Evolutionary conservation across 2,329 filamentous ascomycete species (phyloP), one percentile per base, ranked within the genome.

Genomic region (Fusarium sp.): DNA sequence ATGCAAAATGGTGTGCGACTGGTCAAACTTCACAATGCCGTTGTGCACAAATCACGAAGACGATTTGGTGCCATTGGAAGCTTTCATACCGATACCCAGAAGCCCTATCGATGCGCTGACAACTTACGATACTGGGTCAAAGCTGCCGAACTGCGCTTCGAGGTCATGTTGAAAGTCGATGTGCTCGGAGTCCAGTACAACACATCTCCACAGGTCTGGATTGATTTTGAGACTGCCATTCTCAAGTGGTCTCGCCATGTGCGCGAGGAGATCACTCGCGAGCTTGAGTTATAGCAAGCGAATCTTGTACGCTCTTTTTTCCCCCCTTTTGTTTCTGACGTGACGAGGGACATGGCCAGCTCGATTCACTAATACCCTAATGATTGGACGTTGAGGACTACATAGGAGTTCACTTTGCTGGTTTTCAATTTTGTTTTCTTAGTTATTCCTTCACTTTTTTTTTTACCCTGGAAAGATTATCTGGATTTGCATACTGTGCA

Each of bases 121-220:
- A 99, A 99, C 80, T 86, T 99, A 69, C 90, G 94, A 44, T 99
- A 93, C 85, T 99, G 96, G 95, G 89, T 93, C 82, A 99, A 99
- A 84, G 96, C 95, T 3, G 94, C 95, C 12, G 95, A 99, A 83
- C 86, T 98, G 65, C 90, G 96, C 61, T 99, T 95, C 91, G 96
- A 98, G 82, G 89, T 95, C 42, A 88, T 93, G 74, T 86, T 98
- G 57, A 89, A 92, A 71, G 87, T 97, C 60, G 94, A 98, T 78
- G 94, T 95, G 27, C 91, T 97, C 82, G 94, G 92, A 33, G 88
- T 98, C 12, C 95, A 97, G 27, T 92, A 95, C 78, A 92, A 91
- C 78, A 91, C 87, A 66, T 86, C 89, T 55, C 87, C 87, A 3
- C 86, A 89, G 59, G 90, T 90, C 18, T 98, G 95, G 95, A 84